A percentile compares a stretch with the other conserved stretches of the same genome.
Evolutionary conservation across 2,329 filamentous ascomycete species (phyloP).

Genomic region (Scorias spongiosa): DNA sequence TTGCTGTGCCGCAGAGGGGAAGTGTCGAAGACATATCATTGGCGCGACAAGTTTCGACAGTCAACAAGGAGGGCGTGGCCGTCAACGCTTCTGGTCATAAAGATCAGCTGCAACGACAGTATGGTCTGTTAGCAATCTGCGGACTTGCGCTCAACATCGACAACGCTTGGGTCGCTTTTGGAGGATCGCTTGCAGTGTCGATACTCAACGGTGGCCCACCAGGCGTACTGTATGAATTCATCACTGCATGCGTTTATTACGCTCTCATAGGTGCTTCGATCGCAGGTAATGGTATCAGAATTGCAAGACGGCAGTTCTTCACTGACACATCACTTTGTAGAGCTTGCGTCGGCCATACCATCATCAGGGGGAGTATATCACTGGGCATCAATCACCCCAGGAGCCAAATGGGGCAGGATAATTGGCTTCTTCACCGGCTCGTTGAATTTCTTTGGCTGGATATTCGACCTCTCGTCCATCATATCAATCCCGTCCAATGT

Average conservation of each 20-base stretch:
- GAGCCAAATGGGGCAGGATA: constrained; percentile 16
- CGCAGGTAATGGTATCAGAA: constrained; percentile 7
- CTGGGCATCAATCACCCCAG: constrained; percentile 22
- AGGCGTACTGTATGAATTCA: constrained; percentile 23
- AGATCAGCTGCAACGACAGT: constrained; percentile 49
- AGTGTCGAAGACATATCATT: background rate
- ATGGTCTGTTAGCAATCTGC: constrained; percentile 43
- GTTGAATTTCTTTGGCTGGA: constrained; percentile 43
- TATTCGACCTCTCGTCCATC: constrained; percentile 46
- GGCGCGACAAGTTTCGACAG: background rate
- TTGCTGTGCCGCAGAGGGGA: background rate
- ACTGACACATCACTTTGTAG: background rate
- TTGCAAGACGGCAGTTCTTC: background rate
- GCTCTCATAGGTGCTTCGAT: constrained; percentile 21
- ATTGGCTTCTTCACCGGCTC: constrained; percentile 23
- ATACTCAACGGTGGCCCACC: constrained; percentile 26
- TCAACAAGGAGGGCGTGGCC: constrained; percentile 24
- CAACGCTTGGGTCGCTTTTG: constrained; percentile 50
- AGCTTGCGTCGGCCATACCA: constrained; percentile 19
- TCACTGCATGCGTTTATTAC: constrained; percentile 21
- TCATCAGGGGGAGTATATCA: constrained; percentile 21
- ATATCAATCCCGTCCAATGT: constrained; percentile 44
- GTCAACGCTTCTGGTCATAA: constrained; percentile 50
- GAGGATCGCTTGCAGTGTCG: constrained; percentile 43
- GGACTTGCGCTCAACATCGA: constrained; percentile 45